Base-by-base conservation (phyloP, 2,329 filamentous ascomycete genomes). In the Penicillium brevicompactum region DNA sequence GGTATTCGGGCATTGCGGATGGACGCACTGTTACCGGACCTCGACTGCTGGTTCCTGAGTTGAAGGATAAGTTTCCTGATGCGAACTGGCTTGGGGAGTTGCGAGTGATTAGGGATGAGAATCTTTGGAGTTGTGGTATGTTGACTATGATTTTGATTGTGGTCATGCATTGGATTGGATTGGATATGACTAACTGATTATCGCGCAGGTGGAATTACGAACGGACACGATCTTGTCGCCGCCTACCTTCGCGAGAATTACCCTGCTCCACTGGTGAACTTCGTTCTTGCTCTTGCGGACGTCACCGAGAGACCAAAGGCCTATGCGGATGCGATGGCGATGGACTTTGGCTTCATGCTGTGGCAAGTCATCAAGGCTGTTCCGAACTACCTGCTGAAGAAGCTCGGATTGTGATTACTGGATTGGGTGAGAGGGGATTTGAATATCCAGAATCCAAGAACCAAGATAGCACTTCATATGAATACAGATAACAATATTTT, bases 211-310 rank as follows among this genome's bases (percentile, higher is more conserved):
- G 67, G 65, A 6, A 62, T 69, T 16, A 68, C 66, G 10, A 69
- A 68, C 43, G 66, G 67, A 1, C 56, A 66, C 13, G 67, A 69
- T 40, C 55, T 68, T 10, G 55, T 68, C n/a, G 55, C 57, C 11
- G 46, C 52, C 31, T 69, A 66, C 42, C 43, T 69, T 14, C 54
- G 59, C 1, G 56, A 57, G 4, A 59, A 59, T 14, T 68, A 63
- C 30, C 57, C 65, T 2, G 46, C 51, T 1, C 47, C 62, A n/a
- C 51, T 75, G 5, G 67, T 71, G 5, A 69, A 75, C 21, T 62
- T 65, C 1, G 66, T 76, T 22, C 66, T 72, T 37, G 56, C 56
- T 14, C 64, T 72, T 56, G 72, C 73, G 6, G 74, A 75, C 49
- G 64, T 76, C 1, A 61, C 62, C 2, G 60, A 64, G 6, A 61